A percentile compares a stretch with the other conserved stretches of the same genome.
phyloP scores from a whole-genome alignment of 805 yeast species.

The Hanseniaspora occidentalis region DNA sequence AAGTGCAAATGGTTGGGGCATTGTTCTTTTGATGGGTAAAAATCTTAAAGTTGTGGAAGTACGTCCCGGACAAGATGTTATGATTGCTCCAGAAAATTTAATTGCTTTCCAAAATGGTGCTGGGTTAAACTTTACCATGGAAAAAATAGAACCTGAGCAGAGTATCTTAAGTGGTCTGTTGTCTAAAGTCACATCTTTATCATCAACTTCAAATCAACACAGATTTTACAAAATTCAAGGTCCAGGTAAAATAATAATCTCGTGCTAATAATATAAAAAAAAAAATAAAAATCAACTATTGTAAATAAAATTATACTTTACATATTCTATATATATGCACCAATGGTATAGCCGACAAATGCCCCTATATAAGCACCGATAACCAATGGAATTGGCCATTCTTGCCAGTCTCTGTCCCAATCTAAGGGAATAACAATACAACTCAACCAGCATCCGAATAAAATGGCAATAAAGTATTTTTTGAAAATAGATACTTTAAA shows the following conservation, averaged over 20 bases:
- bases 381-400: constrained; percentile 83
- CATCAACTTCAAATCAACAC: constrained; percentile 7
- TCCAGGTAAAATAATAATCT: constrained; percentile 21
- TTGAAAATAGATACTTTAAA: constrained; percentile 33
- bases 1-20: constrained; percentile 10
- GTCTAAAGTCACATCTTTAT: no score
- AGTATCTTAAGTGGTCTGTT: constrained; percentile 7
- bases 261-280: constrained; percentile 10
- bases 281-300: not conserved
- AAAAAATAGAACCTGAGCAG: constrained; percentile 1
- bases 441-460: constrained; percentile 80
- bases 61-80: constrained; percentile 10
- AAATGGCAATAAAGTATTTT: constrained; percentile 22
- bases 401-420: constrained; percentile 97
- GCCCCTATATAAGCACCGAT: constrained; percentile 72
- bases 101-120: constrained; percentile 13
- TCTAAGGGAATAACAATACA: constrained; percentile 90
- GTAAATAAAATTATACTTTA: no score
- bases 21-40: constrained; percentile 4
- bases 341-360: constrained; percentile 41
- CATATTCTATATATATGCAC: constrained; percentile 16
- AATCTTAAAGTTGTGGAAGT: constrained; percentile 3
- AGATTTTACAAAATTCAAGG: constrained; percentile 19
- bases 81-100: constrained; percentile 15
- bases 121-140: constrained; percentile 3